Evolutionary conservation across 768 basidiomycete species (phyloP), one percentile per base, ranked within the genome.

Genomic region (Hypsizygus marmoreus): DNA sequence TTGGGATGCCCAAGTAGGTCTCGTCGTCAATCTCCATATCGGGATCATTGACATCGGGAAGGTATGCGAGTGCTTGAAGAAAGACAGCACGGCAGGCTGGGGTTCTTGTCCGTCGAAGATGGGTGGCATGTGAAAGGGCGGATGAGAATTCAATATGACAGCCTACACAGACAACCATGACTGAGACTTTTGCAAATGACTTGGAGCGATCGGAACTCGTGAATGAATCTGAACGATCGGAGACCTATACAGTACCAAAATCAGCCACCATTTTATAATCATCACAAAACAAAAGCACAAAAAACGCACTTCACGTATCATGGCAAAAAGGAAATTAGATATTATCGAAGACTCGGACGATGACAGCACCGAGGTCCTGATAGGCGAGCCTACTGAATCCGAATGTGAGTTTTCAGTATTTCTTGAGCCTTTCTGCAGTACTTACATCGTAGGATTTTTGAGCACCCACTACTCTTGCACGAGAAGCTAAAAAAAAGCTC

Each of bases 61-160:
- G 37, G 23, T 38, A 38, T n/a, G 37, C 37, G n/a, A 38, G 37
- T 7, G 37, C 37, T 20, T 38, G 19, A 22, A 38, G 37, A 14
- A 38, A 38, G 37, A 38, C 7, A 19, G 37, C 17, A 24, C 19
- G 37, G 37, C 37, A 38, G n/a, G 37, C 22, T 20, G 19, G 37
- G 23, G n/a, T 38, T 19, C 23, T 24, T 20, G 37, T 38, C 16
- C 24, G 37, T 38, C 17, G 8, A 20, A 38, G 37, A 38, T 38
- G 37, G 23, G n/a, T 38, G 6, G 37, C 17, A 38, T 38, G 37
- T 24, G 37, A 19, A 22, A 38, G 37, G 6, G 19, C 23, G n/a
- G 37, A 38, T 38, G 37, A 6, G 24, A 38, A 38, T 38, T 38
- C 37, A 38, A 6, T 22, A 38, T 6, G 19, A 7, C 37, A 38